phyloP scores from a whole-genome alignment of 106 monocot species.

The Acorus gramineus region DNA sequence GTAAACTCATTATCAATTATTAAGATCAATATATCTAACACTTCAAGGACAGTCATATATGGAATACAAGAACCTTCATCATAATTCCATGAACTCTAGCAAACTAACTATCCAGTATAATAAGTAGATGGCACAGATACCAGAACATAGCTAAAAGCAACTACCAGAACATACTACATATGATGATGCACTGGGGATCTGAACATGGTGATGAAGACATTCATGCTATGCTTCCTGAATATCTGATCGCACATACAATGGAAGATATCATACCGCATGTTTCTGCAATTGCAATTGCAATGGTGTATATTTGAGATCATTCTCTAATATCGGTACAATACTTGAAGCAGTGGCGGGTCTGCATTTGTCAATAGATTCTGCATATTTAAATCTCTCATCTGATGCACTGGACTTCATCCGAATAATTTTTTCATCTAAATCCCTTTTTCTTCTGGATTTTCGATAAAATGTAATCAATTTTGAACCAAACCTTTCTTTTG shows the following conservation, averaged over 20 bases:
- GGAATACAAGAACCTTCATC: too few species aligned
- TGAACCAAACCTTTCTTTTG: slow-evolving; percentile 4
- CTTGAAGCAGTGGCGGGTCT: slow-evolving; percentile 1
- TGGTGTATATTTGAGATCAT: neutral
- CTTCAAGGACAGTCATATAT: too few species aligned
- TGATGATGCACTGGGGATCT: too few species aligned
- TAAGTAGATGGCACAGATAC: too few species aligned
- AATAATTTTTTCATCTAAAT: slow-evolving; percentile 1
- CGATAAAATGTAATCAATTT: slow-evolving; percentile 31
- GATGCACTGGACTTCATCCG: neutral
- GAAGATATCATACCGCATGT: slow-evolving; percentile 6
- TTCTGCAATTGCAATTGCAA: slow-evolving; percentile 5
- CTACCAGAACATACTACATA: too few species aligned
- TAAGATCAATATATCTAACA: too few species aligned
- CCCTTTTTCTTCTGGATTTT: slow-evolving; percentile 21
- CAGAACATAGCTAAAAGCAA: too few species aligned
- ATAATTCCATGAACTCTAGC: too few species aligned
- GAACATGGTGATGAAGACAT: too few species aligned
- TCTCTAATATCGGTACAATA: neutral
- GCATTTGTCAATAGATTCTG: slow-evolving; percentile 2
- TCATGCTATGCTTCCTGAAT: too few species aligned
- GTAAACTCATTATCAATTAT: too few species aligned
- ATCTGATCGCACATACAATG: neutral
- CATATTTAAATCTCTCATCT: neutral
- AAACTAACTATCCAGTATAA: too few species aligned